phyloP scores from a whole-genome alignment of 495 filamentous ascomycete species.

The Daldinia decipiens region DNA sequence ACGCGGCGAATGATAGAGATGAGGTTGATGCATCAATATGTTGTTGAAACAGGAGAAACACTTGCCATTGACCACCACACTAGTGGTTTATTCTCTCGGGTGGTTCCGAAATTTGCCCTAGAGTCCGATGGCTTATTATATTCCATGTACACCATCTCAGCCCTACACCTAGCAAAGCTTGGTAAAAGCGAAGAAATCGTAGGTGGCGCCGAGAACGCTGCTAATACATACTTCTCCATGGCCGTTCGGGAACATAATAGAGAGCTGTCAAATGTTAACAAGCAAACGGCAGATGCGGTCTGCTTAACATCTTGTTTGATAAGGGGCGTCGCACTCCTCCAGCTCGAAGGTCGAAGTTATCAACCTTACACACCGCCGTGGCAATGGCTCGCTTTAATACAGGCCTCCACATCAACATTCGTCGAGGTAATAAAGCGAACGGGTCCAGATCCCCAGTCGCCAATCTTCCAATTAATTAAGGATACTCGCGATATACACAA shows the following conservation, averaged over 20 bases:
- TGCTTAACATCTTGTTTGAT: conserved; percentile 49
- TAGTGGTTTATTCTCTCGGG: conserved; percentile 16
- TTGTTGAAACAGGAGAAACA: conserved; percentile 36
- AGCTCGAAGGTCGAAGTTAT: conserved; percentile 45
- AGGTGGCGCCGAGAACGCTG: conserved; percentile 37
- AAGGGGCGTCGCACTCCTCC: conserved; percentile 44
- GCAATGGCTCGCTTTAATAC: conserved; percentile 50
- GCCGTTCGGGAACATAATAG: conserved; percentile 51
- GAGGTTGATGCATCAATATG: conserved; percentile 52
- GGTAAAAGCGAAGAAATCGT: conserved; percentile 31
- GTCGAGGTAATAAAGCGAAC: conserved; percentile 37
- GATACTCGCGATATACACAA: conserved; percentile 18
- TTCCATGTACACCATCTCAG: conserved; percentile 49
- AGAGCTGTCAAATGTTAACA: conserved; percentile 46
- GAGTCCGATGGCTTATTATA: conserved; percentile 51
- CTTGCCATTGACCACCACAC: conserved; percentile 30
- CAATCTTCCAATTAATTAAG: conserved; percentile 24
- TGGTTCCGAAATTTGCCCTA: conserved; percentile 48
- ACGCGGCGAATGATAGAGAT: conserved; percentile 50
- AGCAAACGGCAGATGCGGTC: conserved; percentile 50
- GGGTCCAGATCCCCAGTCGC: conserved; percentile 29
- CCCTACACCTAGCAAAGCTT: conserved; percentile 47
- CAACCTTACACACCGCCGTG: conserved; percentile 52
- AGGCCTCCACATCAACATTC: conserved; percentile 39
- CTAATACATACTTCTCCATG: conserved; percentile 48